These are phyloP conservation scores for Ogataea nonfermentans DNA, from an alignment of 805 yeast genomes.

Conservation along the genomic window DNA sequence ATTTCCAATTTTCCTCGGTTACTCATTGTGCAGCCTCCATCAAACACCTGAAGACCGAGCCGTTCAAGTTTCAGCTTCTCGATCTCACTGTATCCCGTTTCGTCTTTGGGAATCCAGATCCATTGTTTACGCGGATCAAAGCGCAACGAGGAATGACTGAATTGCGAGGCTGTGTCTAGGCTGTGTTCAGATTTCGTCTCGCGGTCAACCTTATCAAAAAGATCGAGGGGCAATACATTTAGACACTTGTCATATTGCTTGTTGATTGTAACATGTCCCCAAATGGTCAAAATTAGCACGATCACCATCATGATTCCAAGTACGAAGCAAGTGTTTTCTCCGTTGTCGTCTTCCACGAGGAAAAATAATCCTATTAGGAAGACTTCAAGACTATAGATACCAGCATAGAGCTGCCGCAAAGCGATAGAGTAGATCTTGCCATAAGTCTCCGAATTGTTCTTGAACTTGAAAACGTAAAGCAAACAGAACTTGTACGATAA, in stretches of 20 bases:
- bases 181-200: conserved; percentile 5
- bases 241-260: conserved; percentile 38
- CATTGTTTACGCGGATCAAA: conserved; percentile 22
- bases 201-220: conserved; percentile 8
- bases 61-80: conserved; percentile 25
- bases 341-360: conserved; percentile 51
- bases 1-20: conserved; percentile 11
- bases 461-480: conserved; percentile 51
- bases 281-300: conserved; percentile 51
- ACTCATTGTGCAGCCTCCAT: conserved; percentile 20
- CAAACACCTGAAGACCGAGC: conserved; percentile 20
- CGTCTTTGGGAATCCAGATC: conserved; percentile 35
- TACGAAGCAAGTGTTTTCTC: conserved; percentile 48
- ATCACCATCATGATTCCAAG: conserved; percentile 46
- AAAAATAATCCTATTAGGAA: conserved; percentile 77
- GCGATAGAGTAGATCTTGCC: conserved; percentile 77
- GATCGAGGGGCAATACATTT: conserved; percentile 38
- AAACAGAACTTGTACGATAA: conserved; percentile 71
- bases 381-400: conserved; percentile 76
- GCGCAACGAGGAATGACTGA: conserved; percentile 25
- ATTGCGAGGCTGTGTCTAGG: conserved; percentile 13
- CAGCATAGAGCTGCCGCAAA: conserved; percentile 71
- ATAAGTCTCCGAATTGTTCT: conserved; percentile 57
- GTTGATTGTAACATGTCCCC: conserved; percentile 54
- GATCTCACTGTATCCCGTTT: conserved; percentile 29